These are phyloP conservation scores for Acorus gramineus DNA, from an alignment of 106 monocot species.

Conservation along the genomic window DNA sequence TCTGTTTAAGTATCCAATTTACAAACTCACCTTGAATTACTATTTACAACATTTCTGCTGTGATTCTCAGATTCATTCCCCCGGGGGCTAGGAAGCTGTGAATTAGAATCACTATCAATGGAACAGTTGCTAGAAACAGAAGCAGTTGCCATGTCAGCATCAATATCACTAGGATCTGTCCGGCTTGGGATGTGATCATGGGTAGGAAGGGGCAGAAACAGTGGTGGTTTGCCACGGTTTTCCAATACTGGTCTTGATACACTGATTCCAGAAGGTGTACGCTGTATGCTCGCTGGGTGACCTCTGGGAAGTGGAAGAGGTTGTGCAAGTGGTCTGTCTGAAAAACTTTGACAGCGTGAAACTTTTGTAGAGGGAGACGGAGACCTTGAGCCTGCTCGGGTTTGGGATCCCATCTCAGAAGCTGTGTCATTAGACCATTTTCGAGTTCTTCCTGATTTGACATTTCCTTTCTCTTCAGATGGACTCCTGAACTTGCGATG, in stretches of 20 bases:
- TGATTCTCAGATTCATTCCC: constrained; percentile 55
- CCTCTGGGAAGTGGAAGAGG: constrained; percentile 78
- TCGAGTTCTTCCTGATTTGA: constrained; percentile 31
- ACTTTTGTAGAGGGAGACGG: constrained; percentile 75
- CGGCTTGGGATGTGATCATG: constrained; percentile 31
- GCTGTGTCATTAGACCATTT: constrained; percentile 31
- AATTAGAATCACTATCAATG: constrained; percentile 69
- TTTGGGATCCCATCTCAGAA: constrained; percentile 54
- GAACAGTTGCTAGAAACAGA: constrained; percentile 89
- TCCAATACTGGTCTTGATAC: constrained; percentile 52
- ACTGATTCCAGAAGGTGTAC: constrained; percentile 40
- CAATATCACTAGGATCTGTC: constrained; percentile 37
- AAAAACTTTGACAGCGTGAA: constrained; percentile 86
- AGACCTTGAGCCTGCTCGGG: constrained; percentile 66
- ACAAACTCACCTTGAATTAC: constrained; percentile 28
- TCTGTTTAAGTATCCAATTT: not conserved
- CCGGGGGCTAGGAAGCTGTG: constrained; percentile 63
- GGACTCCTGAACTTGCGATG: constrained; percentile 59
- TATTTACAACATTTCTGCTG: constrained; percentile 16
- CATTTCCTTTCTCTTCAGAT: constrained; percentile 48
- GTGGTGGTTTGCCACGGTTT: constrained; percentile 75
- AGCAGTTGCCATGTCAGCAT: constrained; percentile 62
- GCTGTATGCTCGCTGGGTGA: constrained; percentile 20
- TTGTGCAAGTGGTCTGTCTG: constrained; percentile 64
- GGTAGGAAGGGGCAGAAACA: constrained; percentile 56